Percentiles rank a stretch among this genome's conserved stretches.
Evolutionary conservation across 768 basidiomycete species (phyloP).

Genomic region (Suillus alpinus): DNA sequence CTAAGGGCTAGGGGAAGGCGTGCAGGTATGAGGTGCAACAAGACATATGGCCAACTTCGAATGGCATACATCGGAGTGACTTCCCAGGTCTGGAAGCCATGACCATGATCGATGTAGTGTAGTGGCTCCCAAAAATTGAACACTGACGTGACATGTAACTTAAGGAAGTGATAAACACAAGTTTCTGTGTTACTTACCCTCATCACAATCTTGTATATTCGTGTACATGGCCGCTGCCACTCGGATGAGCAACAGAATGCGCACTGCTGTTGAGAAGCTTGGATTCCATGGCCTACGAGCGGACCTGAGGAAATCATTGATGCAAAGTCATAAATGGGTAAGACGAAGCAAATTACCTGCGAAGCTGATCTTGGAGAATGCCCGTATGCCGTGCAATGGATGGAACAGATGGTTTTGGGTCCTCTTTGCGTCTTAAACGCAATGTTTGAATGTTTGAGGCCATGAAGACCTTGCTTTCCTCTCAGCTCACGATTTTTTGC

Average conservation of each 20-base stretch:
- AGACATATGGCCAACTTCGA: constrained; percentile 91
- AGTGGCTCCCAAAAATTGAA: constrained; percentile 99
- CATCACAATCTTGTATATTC: constrained; percentile 94
- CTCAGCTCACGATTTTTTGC: background rate
- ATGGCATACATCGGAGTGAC: constrained; percentile 88
- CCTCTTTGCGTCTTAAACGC: constrained; percentile 47
- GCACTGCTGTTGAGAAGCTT: constrained; percentile 77
- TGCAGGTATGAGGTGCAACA: constrained; percentile 72
- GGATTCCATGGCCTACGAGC: constrained; percentile 84
- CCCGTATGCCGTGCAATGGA: constrained; percentile 53
- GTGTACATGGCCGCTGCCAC: constrained; percentile 90
- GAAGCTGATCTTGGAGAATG: constrained; percentile 77
- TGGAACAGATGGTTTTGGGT: constrained; percentile 21
- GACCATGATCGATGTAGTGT: constrained; percentile 82
- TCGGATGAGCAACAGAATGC: constrained; percentile 78
- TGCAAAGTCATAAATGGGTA: constrained; percentile 10
- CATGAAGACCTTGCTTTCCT: constrained; percentile 29
- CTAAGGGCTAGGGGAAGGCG: constrained; percentile 56
- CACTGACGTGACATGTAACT: constrained; percentile 46
- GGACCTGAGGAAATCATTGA: constrained; percentile 31
- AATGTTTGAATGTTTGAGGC: constrained; percentile 47
- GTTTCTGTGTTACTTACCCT: constrained; percentile 53
- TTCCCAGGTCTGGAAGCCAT: constrained; percentile 99
- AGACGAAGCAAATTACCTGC: constrained; percentile 46
- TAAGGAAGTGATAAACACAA: background rate